phyloP scores from a whole-genome alignment of 768 basidiomycete genomes.

The Collybiopsis luxurians region DNA sequence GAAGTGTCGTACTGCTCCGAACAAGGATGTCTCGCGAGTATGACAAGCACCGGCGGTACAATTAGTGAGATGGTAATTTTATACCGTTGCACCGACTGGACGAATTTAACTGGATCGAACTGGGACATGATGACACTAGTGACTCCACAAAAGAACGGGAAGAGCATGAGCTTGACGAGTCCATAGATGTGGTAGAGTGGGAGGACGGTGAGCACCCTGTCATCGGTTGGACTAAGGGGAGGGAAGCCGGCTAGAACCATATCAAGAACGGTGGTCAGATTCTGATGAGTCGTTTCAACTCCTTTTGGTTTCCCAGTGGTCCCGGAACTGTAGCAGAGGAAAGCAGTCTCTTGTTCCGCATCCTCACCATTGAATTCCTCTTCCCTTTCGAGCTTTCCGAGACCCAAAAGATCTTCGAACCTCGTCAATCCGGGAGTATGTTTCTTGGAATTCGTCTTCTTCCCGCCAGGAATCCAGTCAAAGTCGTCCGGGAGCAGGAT shows the following conservation, averaged over 20 bases:
- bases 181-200: constrained; percentile 58
- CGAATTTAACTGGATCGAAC: constrained; percentile 72
- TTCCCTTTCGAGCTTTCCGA: constrained; percentile 48
- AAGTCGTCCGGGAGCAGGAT: constrained; percentile 53
- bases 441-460: constrained; percentile 22
- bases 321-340: constrained; percentile 60
- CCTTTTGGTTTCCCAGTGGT: constrained; percentile 81
- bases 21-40: constrained; percentile 69
- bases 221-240: constrained; percentile 31
- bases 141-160: constrained; percentile 48
- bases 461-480: constrained; percentile 40
- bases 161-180: constrained; percentile 56
- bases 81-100: constrained; percentile 63
- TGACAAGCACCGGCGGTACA: constrained; percentile 84
- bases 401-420: constrained; percentile 49
- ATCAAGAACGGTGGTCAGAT: constrained; percentile 58
- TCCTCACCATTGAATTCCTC: constrained; percentile 51
- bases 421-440: constrained; percentile 30
- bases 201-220: constrained; percentile 60
- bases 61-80: constrained; percentile 54
- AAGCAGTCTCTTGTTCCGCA: constrained; percentile 53
- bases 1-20: constrained; percentile 67
- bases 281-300: constrained; percentile 60
- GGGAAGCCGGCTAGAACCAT: constrained; percentile 49
- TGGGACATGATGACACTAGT: constrained; percentile 58